phyloP scores from a whole-genome alignment of 2,329 filamentous ascomycete species.

The Beauveria bassiana region DNA sequence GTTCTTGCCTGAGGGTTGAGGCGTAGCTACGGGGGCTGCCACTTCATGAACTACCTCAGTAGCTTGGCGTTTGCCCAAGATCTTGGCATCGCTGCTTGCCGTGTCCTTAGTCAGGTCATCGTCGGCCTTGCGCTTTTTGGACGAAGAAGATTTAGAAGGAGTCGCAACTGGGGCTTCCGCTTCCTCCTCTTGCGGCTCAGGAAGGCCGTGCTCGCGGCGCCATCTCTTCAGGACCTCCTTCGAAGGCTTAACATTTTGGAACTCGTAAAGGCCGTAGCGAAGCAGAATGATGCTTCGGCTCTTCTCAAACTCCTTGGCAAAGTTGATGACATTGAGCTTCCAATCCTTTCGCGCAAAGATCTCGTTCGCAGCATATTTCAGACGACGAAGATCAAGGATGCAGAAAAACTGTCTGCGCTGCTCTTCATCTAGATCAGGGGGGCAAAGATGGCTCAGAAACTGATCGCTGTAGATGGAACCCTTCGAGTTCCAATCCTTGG shows the following conservation, averaged over 20 bases:
- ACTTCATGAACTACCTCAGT: slow-evolving; percentile 32
- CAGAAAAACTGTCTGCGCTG: slow-evolving; percentile 57
- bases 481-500: slow-evolving; percentile 41
- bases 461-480: slow-evolving; percentile 54
- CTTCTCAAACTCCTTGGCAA: slow-evolving; percentile 58
- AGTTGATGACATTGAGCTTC: slow-evolving; percentile 55
- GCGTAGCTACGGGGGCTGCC: slow-evolving; percentile 18
- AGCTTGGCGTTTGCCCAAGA: slow-evolving; percentile 43
- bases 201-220: slow-evolving; percentile 48
- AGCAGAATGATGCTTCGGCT: slow-evolving; percentile 53
- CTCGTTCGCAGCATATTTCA: slow-evolving; percentile 55
- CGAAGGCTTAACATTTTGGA: slow-evolving; percentile 54
- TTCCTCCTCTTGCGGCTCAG: slow-evolving; percentile 40
- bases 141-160: slow-evolving; percentile 26
- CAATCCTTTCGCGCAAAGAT: slow-evolving; percentile 54
- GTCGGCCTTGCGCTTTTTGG: slow-evolving; percentile 51
- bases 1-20: slow-evolving; percentile 32
- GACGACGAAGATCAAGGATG: slow-evolving; percentile 51
- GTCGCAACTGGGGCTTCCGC: slow-evolving; percentile 23
- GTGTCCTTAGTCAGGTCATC: slow-evolving; percentile 38
- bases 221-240: slow-evolving; percentile 50
- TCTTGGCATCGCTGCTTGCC: slow-evolving; percentile 25
- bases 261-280: slow-evolving; percentile 55
- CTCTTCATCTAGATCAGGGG: slow-evolving; percentile 48
- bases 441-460: slow-evolving; percentile 49